Base-by-base conservation (phyloP, 108 stramenopile genomes). In the Nannochloropsis gaditana region DNA sequence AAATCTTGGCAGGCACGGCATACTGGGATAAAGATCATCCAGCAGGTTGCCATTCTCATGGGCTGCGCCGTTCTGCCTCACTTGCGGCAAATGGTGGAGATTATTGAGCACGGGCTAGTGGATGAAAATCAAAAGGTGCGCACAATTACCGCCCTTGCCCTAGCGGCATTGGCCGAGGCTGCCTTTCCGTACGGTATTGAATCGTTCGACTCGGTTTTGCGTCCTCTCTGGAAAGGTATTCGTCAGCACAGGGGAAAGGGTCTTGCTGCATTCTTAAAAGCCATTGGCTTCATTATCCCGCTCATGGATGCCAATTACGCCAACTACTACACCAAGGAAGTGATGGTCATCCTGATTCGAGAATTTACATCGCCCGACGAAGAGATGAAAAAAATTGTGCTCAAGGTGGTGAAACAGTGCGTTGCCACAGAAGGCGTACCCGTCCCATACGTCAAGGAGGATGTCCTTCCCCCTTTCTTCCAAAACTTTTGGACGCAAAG, bases 1-100 rank as follows among this genome's bases (percentile, higher is more conserved):
- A 97, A 97, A 90, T 93, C 93, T 10, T 99, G 98, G 99, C 95
- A 97, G 89, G 99, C 99, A 21, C 95, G 99, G 43, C 99, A 99
- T 86, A 99, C 99, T 9, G 99, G 99, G 31, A 96, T 97, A 85
- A 99, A 99, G 89, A 95, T 99, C 87, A 95, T 99, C 84, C 97
- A 97, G 90, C 97, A 98, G 90, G 97, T 99, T 88, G 96, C 99
- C 43, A 92, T 98, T 41, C 89, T 99, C 47, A 94, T 97, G 94
- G 98, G 98, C n/a, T 95, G 96, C 87, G 97, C 97, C 42, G 94
- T 99, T 9, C 93, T 99, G 50, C 99, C 99, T 4, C 96, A 98
- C 87, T 90, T 99, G 44, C 90, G 95, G 17, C 95, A 97, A 82
- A 92, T 98, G 80, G 99, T 98, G 11, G 95, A 95, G 85, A 96